Base-by-base conservation (phyloP, 768 basidiomycete genomes). In the Sistotremastrum suecicum region DNA sequence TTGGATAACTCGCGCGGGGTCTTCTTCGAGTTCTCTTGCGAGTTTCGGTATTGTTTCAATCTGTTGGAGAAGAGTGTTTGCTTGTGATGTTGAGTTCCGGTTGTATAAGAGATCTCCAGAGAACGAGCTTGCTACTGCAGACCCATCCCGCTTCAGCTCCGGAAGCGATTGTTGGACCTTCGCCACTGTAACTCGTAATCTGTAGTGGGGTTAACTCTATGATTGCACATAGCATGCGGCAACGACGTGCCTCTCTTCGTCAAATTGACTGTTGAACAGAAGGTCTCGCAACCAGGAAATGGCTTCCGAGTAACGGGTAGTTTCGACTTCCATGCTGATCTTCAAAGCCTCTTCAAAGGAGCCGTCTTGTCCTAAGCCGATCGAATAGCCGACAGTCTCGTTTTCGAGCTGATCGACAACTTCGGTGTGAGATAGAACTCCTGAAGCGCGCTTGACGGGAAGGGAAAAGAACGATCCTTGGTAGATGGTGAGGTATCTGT, bases 151-250 rank as follows among this genome's bases (percentile, higher is more conserved):
- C 68, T 97, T 98, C 54, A 86, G 66, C 58, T 90, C 83, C 2
- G 95, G 94, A 33, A 99, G 69, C 12, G 79, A 80, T 59, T 97
- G 94, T 39, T 84, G 78, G 28, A 88, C 75, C 62, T 95, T 97
- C 10, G 90, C 88, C 40, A 86, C 69, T 30, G 77, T 78, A 42
- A 98, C 78, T 54, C 81, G 78, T 34, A 99, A 65, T 42, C 92
- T 94, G 52, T 20, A 20, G 20, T 20, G 20, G 11, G 7, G 30
- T 20, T 20, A 20, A 20, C 20, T 20, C 20, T 20, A 20, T 20
- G 20, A 20, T 20, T 20, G 20, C 20, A 11, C 12, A 8, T 44
- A 50, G 20, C 20, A 36, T 20, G 34, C 6, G 5, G 30, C 34
- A 37, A 50, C 1, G 20, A 46, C 66, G 51, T 52, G 81, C 86